A percentile compares a stretch with the other conserved stretches of the same genome.
Conservation (phyloP, 306 rosid species). For the Vicia sativa region DNA sequence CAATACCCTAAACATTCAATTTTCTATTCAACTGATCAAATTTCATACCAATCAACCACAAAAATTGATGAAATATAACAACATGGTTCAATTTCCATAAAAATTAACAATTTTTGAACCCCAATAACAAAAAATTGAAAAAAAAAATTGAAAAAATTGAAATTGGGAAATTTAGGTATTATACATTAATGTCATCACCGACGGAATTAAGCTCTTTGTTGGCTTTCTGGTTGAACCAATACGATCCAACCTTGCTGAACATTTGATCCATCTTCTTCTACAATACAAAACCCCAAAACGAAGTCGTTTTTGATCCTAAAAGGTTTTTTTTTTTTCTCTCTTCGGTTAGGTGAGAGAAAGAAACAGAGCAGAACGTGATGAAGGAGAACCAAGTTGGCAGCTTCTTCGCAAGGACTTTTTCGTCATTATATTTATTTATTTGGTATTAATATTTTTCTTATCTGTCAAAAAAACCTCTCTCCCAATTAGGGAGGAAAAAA, state of each 20-base stretch:
- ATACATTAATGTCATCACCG: conserved; percentile 70
- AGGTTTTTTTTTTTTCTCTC: conserved; percentile 7
- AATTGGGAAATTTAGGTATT: neutral
- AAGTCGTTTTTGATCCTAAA: conserved; percentile 25
- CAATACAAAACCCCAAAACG: neutral
- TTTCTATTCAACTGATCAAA: neutral
- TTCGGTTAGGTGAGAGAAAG: conserved; percentile 21
- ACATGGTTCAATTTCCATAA: conserved; percentile 1
- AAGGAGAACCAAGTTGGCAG: conserved; percentile 29
- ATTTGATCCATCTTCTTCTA: conserved; percentile 63
- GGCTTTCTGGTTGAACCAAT: conserved; percentile 82
- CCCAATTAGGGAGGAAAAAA: too few species aligned
- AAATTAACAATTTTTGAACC: neutral
- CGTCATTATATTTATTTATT: neutral
- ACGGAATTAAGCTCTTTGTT: conserved; percentile 64
- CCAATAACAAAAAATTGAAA: neutral
- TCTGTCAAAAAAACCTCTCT: too few species aligned
- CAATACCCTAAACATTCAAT: conserved; percentile 14
- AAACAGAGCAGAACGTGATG: conserved; percentile 3
- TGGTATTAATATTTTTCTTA: too few species aligned
- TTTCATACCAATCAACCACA: conserved; percentile 8
- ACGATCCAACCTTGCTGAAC: conserved; percentile 70
- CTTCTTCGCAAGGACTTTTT: conserved; percentile 31
- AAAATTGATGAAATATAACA: neutral
- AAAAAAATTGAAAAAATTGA: neutral